Evolutionary conservation across 2,329 filamentous ascomycete species (phyloP), one percentile per base, ranked within the genome.

Genomic region (Tolypocladium guangdongense): DNA sequence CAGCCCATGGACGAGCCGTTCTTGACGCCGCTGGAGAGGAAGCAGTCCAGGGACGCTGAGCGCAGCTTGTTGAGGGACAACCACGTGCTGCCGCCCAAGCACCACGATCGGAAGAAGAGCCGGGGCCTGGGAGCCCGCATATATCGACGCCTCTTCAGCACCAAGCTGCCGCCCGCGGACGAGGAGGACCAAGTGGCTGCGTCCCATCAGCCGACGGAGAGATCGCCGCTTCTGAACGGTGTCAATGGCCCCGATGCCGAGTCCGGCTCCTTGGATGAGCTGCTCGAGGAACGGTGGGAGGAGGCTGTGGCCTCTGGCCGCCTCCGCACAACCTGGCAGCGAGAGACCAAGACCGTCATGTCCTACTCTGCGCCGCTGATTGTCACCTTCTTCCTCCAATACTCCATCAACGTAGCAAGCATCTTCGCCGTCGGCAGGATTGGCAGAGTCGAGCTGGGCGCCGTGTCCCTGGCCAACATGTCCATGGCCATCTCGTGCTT

Each of bases 271-370:
- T 74, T 76, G 5, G 80, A 82, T 47, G 74, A 54, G 27, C 47
- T 37, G 20, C 46, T 91, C 50, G 81, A 86, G 60, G 78, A 83
- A 62, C 86, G 88, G 64, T 95, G 90, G 90, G 86, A 92, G 57
- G 87, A 90, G 57, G 92, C 91, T 0, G 87, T 96, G 12, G 79
- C 82, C 1, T 81, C 86, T 0, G 90, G 90, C 12, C 80, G 83
- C 64, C 91, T 97, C 59, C 84, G 86, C 52, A 96, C 91, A 5
- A 95, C 90, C 6, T 97, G 91, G 90, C 85, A 87, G 68, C 83
- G 91, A 57, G 92, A 97, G 74, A 78, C 87, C 43, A 90, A 91
- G 72, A 90, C 90, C 1, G 78, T 97, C 41, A 73, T 78, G 33
- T 76, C 78, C 57, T 91, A 91, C 65, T 85, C 87, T 2, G 74